Evolutionary conservation across 495 filamentous ascomycete species (phyloP).

Genomic region (Physcia stellaris): DNA sequence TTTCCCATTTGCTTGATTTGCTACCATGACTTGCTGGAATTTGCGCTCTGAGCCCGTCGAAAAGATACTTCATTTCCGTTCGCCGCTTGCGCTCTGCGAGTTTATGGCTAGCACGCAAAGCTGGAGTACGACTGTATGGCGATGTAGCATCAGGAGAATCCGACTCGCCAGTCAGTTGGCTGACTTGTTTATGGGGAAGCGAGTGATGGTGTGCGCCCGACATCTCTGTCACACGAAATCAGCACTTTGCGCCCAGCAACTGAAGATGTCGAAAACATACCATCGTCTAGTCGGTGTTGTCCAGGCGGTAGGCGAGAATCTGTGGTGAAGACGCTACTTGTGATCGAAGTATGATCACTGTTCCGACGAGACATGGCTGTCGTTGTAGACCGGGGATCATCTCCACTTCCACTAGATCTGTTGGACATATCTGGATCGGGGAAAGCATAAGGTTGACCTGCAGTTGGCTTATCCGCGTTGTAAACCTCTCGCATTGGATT

Average conservation of each 20-base stretch:
- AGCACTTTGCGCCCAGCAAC: conserved; percentile 2
- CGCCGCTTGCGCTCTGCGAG: conserved; percentile 89
- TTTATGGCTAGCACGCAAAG: conserved; percentile 91
- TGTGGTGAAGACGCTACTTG: conserved; percentile 57
- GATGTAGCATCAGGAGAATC: conserved; percentile 41
- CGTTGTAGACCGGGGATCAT: conserved; percentile 17
- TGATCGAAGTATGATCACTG: conserved; percentile 58
- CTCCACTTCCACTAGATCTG: conserved; percentile 39
- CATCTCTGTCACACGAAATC: conserved; percentile 12
- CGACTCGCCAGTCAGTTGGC: conserved; percentile 48
- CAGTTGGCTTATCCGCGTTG: conserved; percentile 65
- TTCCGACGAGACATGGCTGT: conserved; percentile 48
- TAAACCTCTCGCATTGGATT: conserved; percentile 67
- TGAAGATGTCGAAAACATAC: conserved; percentile 17
- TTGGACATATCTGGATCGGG: conserved; percentile 55
- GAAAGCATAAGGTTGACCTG: conserved; percentile 72
- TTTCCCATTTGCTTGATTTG: conserved; percentile 98
- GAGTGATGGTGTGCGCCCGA: conserved; percentile 52
- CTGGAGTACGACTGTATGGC: conserved; percentile 88
- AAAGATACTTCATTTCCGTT: conserved; percentile 96
- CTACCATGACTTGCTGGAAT: conserved; percentile 78
- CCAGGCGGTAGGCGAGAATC: conserved; percentile 58
- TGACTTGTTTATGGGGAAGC: conserved; percentile 60
- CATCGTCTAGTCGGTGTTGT: conserved; percentile 51
- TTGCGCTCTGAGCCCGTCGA: conserved; percentile 69